These are phyloP conservation scores for Penicillium capsulatum DNA, from an alignment of 2,329 filamentous ascomycete species.

Conservation along the genomic window DNA sequence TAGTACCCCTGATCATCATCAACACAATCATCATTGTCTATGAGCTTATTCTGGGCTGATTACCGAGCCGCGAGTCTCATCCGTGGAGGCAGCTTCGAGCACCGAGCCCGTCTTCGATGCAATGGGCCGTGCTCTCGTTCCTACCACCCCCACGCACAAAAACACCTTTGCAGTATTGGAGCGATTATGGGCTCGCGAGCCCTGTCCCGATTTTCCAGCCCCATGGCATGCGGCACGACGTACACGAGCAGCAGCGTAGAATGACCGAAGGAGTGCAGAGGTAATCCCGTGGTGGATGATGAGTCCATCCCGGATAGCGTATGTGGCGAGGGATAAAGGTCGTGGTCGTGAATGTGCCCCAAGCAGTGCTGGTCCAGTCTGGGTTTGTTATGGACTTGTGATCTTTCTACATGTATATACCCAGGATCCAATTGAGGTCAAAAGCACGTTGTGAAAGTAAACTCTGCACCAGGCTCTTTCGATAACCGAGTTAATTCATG, in stretches of 20 bases:
- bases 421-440: background rate
- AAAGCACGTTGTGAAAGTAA: background rate
- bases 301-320: too few relatives aligned
- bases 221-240: constrained; percentile 6
- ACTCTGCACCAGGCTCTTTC: background rate
- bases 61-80: background rate
- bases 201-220: background rate
- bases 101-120: background rate
- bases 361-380: too few relatives aligned
- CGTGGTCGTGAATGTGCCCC: too few relatives aligned
- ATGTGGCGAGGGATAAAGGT: too few relatives aligned
- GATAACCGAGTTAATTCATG: background rate
- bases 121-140: background rate
- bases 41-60: constrained; percentile 69
- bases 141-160: background rate
- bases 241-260: constrained; percentile 7
- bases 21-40: constrained; percentile 81
- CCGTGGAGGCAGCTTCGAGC: background rate
- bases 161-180: background rate
- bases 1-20: constrained; percentile 79
- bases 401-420: constrained; percentile 5
- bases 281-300: background rate
- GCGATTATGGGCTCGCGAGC: background rate
- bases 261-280: constrained; percentile 1
- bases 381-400: background rate